These are phyloP conservation scores for Daldinia eschscholtzii DNA, from an alignment of 2,329 filamentous ascomycete species.

Conservation along the genomic window DNA sequence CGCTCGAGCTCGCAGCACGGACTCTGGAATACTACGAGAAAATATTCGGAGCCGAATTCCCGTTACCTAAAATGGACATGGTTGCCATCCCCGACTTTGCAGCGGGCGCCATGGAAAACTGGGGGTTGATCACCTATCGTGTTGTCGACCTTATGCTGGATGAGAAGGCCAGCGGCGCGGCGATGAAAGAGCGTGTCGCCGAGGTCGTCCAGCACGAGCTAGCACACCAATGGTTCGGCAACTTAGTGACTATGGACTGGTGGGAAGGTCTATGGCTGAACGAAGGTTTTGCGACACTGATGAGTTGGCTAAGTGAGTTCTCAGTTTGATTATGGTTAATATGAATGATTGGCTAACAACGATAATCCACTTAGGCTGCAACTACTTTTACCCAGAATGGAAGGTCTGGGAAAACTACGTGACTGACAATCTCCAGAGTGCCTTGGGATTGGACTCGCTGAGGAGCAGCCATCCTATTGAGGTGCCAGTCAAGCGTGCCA, in stretches of 20 bases:
- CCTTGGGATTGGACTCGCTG: conserved; percentile 87
- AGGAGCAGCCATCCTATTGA: conserved; percentile 97
- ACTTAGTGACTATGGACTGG: conserved; percentile 98
- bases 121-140: conserved; percentile 95
- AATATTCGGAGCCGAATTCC: conserved; percentile 88
- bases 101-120: conserved; percentile 98
- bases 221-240: conserved; percentile 98
- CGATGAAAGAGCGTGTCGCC: conserved; percentile 90
- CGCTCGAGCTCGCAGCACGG: conserved; percentile 87
- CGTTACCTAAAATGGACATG: conserved; percentile 95
- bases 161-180: conserved; percentile 89
- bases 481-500: conserved; percentile 92
- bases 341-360: conserved; percentile 32
- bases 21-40: conserved; percentile 96
- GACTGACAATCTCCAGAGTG: conserved; percentile 89
- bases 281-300: conserved; percentile 91
- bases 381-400: conserved; percentile 97
- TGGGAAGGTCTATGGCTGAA: conserved; percentile 99
- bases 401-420: conserved; percentile 98
- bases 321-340: conserved; percentile 15
- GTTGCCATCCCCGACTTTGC: conserved; percentile 96
- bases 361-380: conserved; percentile 77
- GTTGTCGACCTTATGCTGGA: conserved; percentile 92
- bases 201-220: conserved; percentile 97
- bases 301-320: conserved; percentile 75